Evolutionary conservation across 305 asterid genomes (phyloP), one percentile per base, ranked within the genome.

Genomic region (Solanum hybrid): DNA sequence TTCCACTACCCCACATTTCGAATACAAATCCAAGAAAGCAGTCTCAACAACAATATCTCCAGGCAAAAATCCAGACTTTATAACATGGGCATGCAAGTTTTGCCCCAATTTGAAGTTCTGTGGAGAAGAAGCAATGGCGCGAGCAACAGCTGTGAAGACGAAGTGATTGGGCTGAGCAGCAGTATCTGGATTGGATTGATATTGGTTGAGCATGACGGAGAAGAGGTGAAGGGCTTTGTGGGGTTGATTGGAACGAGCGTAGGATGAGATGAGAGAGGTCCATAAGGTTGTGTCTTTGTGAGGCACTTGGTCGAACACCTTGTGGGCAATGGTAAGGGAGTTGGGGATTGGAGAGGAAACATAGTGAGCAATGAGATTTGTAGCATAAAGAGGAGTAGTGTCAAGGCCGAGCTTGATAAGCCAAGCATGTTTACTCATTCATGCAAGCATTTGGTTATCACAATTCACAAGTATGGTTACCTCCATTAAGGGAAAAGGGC

Each of bases 381-480:
- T 90, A 29, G 93, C 91, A 37, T 85, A 64, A 6, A 90, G 56
- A 10, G 93, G 89, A 78, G 17, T 51, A 56, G 89, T 89, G 79
- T 90, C 88, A 8, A 90, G 90, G 75, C 94, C 92, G 32, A 91
- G 91, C 86, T 92, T 92, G 93, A 92, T 85, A n/a, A 90, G 75
- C 79, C 85, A 85, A 81, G 92, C 92, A 92, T 91, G 94, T 37
- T 89, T 88, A 87, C 86, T 91, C 94, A 93, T 93, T 90, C 94
- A 91, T 82, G 40, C 29, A 31, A 64, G 72, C 5, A 79, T 22
- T 35, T 35, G 20, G 84, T 26, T 35, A 84, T 82, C 38, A 29
- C 22, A 75, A 75, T 3, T 76, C 40, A 32, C n/a, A 31, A 16
- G 6, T 75, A 75, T 75, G 80, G 38, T 75, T 0, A 14, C 20